Evolutionary conservation across 2,329 filamentous ascomycete genomes (phyloP), one percentile per base, ranked within the genome.

Genomic region (Ophiostoma triangulosporum): DNA sequence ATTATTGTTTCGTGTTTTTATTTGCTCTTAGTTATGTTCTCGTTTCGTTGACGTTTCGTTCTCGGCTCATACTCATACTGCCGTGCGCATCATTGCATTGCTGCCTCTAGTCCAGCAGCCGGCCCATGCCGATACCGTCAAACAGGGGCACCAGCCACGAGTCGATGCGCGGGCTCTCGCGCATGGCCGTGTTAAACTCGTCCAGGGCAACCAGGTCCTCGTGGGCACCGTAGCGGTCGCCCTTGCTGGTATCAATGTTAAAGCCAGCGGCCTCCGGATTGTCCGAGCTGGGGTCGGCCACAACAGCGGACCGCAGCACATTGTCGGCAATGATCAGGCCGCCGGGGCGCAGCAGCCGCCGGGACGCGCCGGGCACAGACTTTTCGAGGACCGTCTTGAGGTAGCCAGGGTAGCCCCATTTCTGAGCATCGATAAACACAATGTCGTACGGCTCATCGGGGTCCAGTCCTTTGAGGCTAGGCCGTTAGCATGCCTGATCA

Each of bases 241-340:
- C 45, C 40, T 45, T 45, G 45, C 45, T 48, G 45, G 45, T 26
- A 11, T 29, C 26, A 12, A 29, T 27, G 26, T 15, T 17, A n/a
- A 31, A 20, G 45, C 24, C 24, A 3, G 36, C 53, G 11, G 52
- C 48, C 27, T 56, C 48, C 15, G 67, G 68, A 54, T 70, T 70
- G 6, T 58, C 57, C 4, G 57, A 48, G 22, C 61, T 63, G 8
- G 55, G 45, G 32, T 73, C 68, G 36, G 71, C 74, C 3, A 78
- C 71, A 12, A 75, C 64, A 6, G 70, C 75, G 6, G 66, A 64
- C 3, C 71, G 71, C 26, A 80, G 67, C 40, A 75, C 69, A 54
- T 80, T 80, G 61, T 80, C 77, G 1, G 73, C 75, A 14, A 78
- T 64, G 56, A 80, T 73, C 54, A 78, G 64, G 0, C 73, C 75